Evolutionary conservation across 176 grass and related monocot genomes (phyloP), one percentile per base, ranked within the genome.

Genomic region (Alloteropsis semialata): DNA sequence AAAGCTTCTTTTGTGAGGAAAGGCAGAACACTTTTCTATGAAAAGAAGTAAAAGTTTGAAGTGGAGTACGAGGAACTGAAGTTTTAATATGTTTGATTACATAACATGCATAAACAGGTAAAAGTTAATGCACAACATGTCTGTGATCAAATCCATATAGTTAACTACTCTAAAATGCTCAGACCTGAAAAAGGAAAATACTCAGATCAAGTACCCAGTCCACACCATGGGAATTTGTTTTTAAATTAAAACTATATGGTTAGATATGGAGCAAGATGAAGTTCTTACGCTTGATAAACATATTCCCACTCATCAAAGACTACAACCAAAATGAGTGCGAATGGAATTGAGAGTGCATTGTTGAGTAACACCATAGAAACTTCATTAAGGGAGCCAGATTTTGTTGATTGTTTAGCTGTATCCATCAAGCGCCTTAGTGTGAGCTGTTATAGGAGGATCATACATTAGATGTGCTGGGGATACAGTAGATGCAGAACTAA

Each of bases 281-380:
- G 10, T 54, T 41, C 89, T 97, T 97, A 97, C 94, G 87, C 33
- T 71, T 90, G 79, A 62, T 84, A 97, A 68, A 94, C 87, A 36
- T 97, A 97, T 80, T 94, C 80, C 89, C 91, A 97, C 66, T 97
- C 94, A 4, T 92, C 55, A 46, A 94, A 97, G 33, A 90, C 29
- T 77, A 94, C 29, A 72, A 97, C 81, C 79, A 97, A 88, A 55
- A 97, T 77, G 42, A 94, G 41, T 21, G 89, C 94, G 1, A 94
- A 88, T 37, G 94, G 94, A 76, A 97, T 92, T 22, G 94, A 94
- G 58, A 97, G 87, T 0, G 72, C 88, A 56, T 97, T 97, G 61
- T 97, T 97, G 61, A 97, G 92, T 83, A 97, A 84, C 71, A 94
- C 94, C 92, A 97, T 94, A 41, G 94, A 97, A 86, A 97, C 66